A percentile compares a stretch with the other conserved stretches of the same genome.
Conservation (phyloP, 73 alveolate genomes). For the Paramecium pentaurelia region DNA sequence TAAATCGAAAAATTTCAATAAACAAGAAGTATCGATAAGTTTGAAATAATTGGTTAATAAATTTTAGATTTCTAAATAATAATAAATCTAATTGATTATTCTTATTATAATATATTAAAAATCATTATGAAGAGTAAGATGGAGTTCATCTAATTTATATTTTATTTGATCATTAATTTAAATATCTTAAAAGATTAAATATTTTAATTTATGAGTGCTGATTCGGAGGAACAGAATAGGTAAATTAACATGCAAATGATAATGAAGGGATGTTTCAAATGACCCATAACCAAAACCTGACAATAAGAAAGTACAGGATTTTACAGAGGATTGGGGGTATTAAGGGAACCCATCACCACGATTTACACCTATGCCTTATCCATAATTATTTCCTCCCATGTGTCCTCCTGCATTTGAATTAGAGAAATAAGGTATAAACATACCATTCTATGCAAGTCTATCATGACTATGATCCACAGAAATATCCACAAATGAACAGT, state of each 20-base stretch:
- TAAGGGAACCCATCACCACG: conserved; percentile 37
- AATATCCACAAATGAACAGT: conserved; percentile 14
- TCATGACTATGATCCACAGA: background rate
- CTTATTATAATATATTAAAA: background rate
- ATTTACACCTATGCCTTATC: background rate
- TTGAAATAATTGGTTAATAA: background rate
- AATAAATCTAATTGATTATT: background rate
- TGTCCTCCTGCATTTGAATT: background rate
- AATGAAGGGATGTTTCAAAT: conserved; percentile 19
- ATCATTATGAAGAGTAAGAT: background rate
- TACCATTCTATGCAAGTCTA: background rate
- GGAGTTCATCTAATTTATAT: background rate
- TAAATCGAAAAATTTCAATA: background rate
- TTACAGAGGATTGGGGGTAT: conserved; percentile 1
- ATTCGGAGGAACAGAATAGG: conserved; percentile 10
- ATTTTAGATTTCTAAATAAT: background rate
- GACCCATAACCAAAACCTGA: background rate
- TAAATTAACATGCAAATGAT: background rate
- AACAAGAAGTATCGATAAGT: background rate
- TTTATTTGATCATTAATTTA: background rate
- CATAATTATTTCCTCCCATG: background rate
- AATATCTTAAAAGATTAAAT: background rate
- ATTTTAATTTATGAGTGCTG: background rate
- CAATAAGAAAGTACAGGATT: conserved; percentile 10
- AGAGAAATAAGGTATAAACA: background rate